Evolutionary conservation across 139 green algal genomes (phyloP).

Genomic region (Chloropicon primus): DNA sequence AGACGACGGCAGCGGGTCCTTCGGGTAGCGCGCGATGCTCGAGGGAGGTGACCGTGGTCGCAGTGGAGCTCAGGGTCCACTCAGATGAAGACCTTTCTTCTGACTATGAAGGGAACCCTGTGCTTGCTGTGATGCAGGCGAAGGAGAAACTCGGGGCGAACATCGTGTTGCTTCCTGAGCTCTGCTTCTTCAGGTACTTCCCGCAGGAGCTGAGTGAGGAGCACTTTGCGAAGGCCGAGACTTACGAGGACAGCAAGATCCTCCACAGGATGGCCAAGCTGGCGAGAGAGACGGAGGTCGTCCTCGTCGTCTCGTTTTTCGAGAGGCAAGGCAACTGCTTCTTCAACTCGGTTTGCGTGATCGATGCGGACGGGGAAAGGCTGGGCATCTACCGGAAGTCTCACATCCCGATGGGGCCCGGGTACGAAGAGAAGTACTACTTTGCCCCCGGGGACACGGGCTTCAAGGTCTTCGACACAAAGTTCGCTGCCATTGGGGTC

Average conservation of each 20-base stretch:
- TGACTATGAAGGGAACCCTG: no score
- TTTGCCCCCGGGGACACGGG: slow-evolving; percentile 59
- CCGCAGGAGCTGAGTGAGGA: slow-evolving; percentile 36
- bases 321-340: slow-evolving; percentile 35
- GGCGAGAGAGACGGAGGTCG: slow-evolving; percentile 44
- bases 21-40: no score
- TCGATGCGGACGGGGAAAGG: slow-evolving; percentile 40
- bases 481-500: slow-evolving; percentile 32
- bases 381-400: slow-evolving; percentile 51
- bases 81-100: no score
- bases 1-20: no score
- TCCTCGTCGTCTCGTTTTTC: slow-evolving; percentile 53
- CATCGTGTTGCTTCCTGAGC: slow-evolving; percentile 19
- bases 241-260: slow-evolving; percentile 24
- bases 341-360: slow-evolving; percentile 52
- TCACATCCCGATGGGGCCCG: slow-evolving; percentile 56
- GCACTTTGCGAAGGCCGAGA: slow-evolving; percentile 28
- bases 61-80: no score
- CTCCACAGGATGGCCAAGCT: slow-evolving; percentile 29
- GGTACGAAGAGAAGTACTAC: slow-evolving; percentile 60
- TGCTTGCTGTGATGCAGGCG: no score
- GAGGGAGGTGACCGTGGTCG: background rate
- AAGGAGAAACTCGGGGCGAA: background rate
- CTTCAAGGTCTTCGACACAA: slow-evolving; percentile 45
- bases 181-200: slow-evolving; percentile 50